phyloP scores from a whole-genome alignment of 768 basidiomycete species.

The Amanita rimosa region DNA sequence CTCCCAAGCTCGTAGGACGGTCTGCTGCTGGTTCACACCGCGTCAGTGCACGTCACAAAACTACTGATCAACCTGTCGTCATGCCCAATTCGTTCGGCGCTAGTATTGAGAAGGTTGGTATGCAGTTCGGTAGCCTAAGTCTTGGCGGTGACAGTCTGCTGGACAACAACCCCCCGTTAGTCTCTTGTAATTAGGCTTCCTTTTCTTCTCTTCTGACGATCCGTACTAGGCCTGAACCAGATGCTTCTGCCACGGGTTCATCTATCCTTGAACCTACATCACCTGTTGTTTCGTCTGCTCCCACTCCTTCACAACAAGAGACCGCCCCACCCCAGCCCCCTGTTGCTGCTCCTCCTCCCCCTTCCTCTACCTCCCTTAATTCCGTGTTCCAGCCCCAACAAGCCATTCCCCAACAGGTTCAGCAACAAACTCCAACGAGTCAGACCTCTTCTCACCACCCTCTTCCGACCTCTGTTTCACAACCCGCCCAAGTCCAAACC shows the following conservation, averaged over 20 bases:
- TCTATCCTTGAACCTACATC: not conserved
- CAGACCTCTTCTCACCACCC: slow-evolving; percentile 20
- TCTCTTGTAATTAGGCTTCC: slow-evolving; percentile 10
- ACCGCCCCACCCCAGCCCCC: slow-evolving; percentile 24
- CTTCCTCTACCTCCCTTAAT: slow-evolving; percentile 23
- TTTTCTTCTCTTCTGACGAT: slow-evolving; percentile 6
- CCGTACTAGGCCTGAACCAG: slow-evolving; percentile 20
- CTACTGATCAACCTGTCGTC: slow-evolving; percentile 68
- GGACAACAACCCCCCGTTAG: slow-evolving; percentile 41
- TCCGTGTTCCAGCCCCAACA: slow-evolving; percentile 41
- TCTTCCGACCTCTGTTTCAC: slow-evolving; percentile 26
- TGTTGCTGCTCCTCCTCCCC: slow-evolving; percentile 28
- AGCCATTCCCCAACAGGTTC: slow-evolving; percentile 22
- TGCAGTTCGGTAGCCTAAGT: slow-evolving; percentile 84
- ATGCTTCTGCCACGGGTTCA: slow-evolving; percentile 22
- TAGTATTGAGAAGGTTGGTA: slow-evolving; percentile 67
- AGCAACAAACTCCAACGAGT: slow-evolving; percentile 15
- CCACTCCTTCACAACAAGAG: slow-evolving; percentile 15
- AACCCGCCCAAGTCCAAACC: slow-evolving; percentile 23
- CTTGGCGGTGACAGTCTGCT: slow-evolving; percentile 57
- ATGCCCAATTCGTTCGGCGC: slow-evolving; percentile 62
- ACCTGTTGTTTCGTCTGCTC: slow-evolving; percentile 18
- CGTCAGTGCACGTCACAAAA: slow-evolving; percentile 54
- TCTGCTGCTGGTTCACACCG: slow-evolving; percentile 43
- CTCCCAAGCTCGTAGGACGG: slow-evolving; percentile 41